Evolutionary conservation across 441 rosid genomes (phyloP), one percentile per base, ranked within the genome.

Genomic region (Syzygium malaccense): DNA sequence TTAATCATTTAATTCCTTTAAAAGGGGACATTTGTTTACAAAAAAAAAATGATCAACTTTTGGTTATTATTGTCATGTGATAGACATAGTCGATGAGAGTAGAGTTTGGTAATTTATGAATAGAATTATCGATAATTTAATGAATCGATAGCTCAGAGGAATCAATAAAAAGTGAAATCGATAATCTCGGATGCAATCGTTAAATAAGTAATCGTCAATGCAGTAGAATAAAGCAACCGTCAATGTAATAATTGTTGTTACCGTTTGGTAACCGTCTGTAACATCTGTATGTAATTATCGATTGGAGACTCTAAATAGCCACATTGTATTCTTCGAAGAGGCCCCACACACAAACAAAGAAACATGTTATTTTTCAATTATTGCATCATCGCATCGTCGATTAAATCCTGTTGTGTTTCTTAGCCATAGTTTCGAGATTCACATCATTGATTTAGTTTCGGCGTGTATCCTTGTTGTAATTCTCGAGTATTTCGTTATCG

Each of bases 381-480:
- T 18, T 23, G 6, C 6, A 57, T 14, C 6, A 14, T 12, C 14
- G 4, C 53, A 13, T 8, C 26, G 26, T 55, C 26, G 11, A 49
- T 30, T 32, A 33, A 32, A 17, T 66, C 33, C 23, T 17, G 2
- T 0, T 1, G 23, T 66, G 37, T 55, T 20, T 20, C 25, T 55
- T 32, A 32, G 14, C 20, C 18, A 1, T 33, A 20, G 0, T 6
- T 33, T 33, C 1, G 10, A 71, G 5, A 33, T 68, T 5, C 11
- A 1, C 1, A 6, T 33, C 7, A 0, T 33, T 4, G 23, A 68
- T 68, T 19, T 5, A 68, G 20, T 62, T 62, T 2, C 0, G 0
- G 3, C 1, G 4, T 62, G 71, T n/a, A n/a, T 14, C 55, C 6
- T 54, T 54, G 18, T 14, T 54, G 18, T 54, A 54, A 54, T 54